Percentiles rank a stretch among this genome's conserved stretches.
These are phyloP conservation scores for Fusarium virguliforme DNA, from an alignment of 2,329 filamentous ascomycete genomes.

Conservation along the genomic window DNA sequence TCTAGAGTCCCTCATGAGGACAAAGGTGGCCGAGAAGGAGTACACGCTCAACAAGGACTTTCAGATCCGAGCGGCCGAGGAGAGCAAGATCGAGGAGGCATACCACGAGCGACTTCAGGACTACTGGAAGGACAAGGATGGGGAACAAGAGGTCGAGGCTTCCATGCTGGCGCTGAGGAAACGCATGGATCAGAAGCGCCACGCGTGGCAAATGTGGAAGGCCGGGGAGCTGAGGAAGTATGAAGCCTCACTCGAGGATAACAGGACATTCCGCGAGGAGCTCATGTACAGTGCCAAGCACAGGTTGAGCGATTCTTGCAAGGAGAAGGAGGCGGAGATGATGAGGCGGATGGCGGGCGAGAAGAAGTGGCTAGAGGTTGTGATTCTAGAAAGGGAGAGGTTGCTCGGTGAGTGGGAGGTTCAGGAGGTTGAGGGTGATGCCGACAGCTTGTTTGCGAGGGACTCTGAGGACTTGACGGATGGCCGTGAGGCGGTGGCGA, in stretches of 20 bases:
- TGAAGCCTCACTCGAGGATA: constrained; percentile 57
- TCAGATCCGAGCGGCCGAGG: constrained; percentile 58
- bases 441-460: constrained; percentile 54
- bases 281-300: constrained; percentile 60
- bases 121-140: constrained; percentile 60
- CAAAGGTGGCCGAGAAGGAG: constrained; percentile 56
- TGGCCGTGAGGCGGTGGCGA: constrained; percentile 17
- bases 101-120: constrained; percentile 59
- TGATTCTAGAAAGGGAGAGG: constrained; percentile 61
- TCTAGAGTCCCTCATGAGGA: constrained; percentile 47
- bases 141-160: constrained; percentile 52
- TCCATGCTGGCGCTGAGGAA: constrained; percentile 57
- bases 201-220: constrained; percentile 61
- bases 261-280: constrained; percentile 60
- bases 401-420: constrained; percentile 61
- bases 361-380: constrained; percentile 63
- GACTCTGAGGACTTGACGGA: constrained; percentile 37
- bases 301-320: constrained; percentile 52
- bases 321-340: constrained; percentile 54
- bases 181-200: constrained; percentile 61
- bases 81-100: constrained; percentile 61
- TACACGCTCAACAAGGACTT: constrained; percentile 60
- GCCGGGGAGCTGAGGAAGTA: constrained; percentile 60
- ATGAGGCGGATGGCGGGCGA: constrained; percentile 60
- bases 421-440: constrained; percentile 62